Evolutionary conservation across 441 rosid species (phyloP), one percentile per base, ranked within the genome.

Genomic region (Arabidopsis lyrata): DNA sequence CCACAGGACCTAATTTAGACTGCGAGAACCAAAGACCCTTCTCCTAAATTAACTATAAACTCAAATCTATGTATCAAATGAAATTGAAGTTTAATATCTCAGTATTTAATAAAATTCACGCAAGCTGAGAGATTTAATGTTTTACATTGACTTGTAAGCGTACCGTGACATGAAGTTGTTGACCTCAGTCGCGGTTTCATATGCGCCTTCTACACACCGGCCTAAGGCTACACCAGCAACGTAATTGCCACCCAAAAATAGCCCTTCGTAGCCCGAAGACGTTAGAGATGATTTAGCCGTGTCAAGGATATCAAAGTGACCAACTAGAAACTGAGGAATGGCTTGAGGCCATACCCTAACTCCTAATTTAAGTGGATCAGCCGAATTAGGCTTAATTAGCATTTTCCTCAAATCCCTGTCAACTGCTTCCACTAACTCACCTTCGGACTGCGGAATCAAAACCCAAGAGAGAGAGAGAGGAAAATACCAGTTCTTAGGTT

Each of bases 221-320:
- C 96, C 94, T 81, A 90, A 82, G 74, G 97, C 95, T 38, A 92
- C 97, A 64, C 97, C 95, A n/a, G 89, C 83, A 13, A 86, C 96
- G 55, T 87, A 86, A 77, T 88, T 90, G n/a, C 97, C 97, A 4
- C 95, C 93, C 11, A 90, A 81, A 81, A 90, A 91, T 72, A 92
- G 70, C 34, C 99, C 97, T 45, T 80, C 84, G 71, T 83, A 74
- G 12, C 93, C 95, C 22, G 77, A 76, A 27, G 80, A 80, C 27
- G 35, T 75, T 35, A 91, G 80, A 47, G 88, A 86, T 48, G 76
- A 52, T 82, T 83, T 87, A 58, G 92, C 90, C 2, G 84, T 36
- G 65, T 91, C 92, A 39, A 90, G 79, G 72, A 83, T 76, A 73
- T 88, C 95, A 18, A 92, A 67, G 81, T 94, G 97, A 71, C 97